Conservation (phyloP, 2,329 filamentous ascomycete genomes). For the Trichoderma koningiopsis region DNA sequence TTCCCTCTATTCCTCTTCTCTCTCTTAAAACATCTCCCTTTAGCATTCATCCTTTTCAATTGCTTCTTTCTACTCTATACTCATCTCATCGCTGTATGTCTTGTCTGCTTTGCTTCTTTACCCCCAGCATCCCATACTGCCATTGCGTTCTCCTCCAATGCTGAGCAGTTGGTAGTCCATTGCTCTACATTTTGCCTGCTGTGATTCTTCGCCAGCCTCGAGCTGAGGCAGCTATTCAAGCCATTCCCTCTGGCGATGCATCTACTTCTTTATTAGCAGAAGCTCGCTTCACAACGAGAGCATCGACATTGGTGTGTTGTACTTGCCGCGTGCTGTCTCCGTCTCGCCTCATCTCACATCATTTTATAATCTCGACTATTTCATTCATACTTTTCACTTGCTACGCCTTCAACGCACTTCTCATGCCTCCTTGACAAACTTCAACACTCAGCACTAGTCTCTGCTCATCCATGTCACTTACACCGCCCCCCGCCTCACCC, state of each 20-base stretch:
- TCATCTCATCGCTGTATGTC: not conserved
- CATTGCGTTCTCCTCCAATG: not conserved
- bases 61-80: not conserved
- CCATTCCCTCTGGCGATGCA: not conserved
- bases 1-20: not conserved
- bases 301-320: not conserved
- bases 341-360: not conserved
- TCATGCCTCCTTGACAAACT: not conserved
- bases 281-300: not conserved
- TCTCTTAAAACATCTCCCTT: not conserved
- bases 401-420: not conserved
- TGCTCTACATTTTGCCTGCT: not conserved
- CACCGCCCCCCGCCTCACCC: slow-evolving; percentile 3
- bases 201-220: not conserved
- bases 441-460: slow-evolving; percentile 8
- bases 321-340: not conserved
- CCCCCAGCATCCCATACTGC: not conserved
- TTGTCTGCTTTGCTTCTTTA: not conserved
- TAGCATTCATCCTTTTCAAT: not conserved
- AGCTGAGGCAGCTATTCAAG: not conserved
- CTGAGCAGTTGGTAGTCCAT: not conserved
- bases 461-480: not conserved
- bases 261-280: not conserved
- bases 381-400: not conserved
- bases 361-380: not conserved